phyloP scores from a whole-genome alignment of 257 asterid genomes.

The Solanum dulcamara region DNA sequence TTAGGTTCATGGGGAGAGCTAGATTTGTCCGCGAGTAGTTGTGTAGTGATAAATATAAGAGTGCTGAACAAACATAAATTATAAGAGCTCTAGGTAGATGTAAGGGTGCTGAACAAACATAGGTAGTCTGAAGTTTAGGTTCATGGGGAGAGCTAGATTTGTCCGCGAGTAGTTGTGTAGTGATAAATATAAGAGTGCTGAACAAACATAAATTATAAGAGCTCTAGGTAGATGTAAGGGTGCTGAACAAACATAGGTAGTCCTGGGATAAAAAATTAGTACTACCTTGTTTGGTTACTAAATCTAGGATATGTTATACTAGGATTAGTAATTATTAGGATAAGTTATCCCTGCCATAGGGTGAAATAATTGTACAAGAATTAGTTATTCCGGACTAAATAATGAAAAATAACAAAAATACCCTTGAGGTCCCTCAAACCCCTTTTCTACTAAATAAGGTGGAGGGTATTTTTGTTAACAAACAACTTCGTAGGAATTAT shows the following conservation, averaged over 20 bases:
- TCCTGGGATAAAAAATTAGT: not conserved
- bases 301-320: not conserved
- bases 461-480: not conserved
- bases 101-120: not conserved
- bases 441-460: not conserved
- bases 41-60: not conserved
- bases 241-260: not conserved
- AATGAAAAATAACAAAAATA: not conserved
- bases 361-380: not conserved
- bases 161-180: not conserved
- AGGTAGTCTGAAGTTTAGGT: not conserved
- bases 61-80: not conserved
- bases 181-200: not conserved
- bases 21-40: not conserved
- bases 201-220: too few species aligned
- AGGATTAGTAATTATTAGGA: not conserved
- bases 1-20: not conserved
- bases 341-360: not conserved
- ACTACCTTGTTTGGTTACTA: not conserved
- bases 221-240: not conserved
- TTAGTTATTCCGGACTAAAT: not conserved
- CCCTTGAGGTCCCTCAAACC: not conserved
- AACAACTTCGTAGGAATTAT: not conserved
- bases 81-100: not conserved
- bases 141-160: not conserved